Base-by-base conservation (phyloP, 441 rosid species). In the Populus tomentosa region DNA sequence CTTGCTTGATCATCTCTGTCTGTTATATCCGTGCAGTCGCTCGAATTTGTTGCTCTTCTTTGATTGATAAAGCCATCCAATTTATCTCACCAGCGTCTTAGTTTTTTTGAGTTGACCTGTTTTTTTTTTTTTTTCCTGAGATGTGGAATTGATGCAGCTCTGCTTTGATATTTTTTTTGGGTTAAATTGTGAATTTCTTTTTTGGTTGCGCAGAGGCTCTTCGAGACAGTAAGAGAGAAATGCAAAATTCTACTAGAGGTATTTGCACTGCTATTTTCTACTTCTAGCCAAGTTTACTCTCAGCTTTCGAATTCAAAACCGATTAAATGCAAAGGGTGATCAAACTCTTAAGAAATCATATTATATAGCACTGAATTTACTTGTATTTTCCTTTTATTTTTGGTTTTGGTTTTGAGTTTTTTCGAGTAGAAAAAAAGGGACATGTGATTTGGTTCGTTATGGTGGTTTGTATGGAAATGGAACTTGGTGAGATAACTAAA, bases 191-290 rank as follows among this genome's bases (percentile, higher is more conserved):
- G 56, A 46, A 46, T 14, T 46, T 14, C 20, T 14, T 46, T 68
- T 71, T 36, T 76, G 40, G 63, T 74, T 67, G 80, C 85, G 85
- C 91, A 95, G 99, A 93, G 89, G 94, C 85, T 46, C 92, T 93
- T 81, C 83, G 99, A 24, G 91, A 90, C 89, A 95, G 98, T 82
- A 93, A 92, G 81, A 86, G 97, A 79, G 97, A 93, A 85, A 89
- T 95, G 97, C 84, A 88, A 74, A 87, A 91, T 77, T 97, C 99
- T 80, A 89, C 95, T 14, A 88, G 99, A 91, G 99, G 99, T 95
- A 81, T 1, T 21, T 73, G 18, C 67, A 36, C 35, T 59, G 5
- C 28, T 26, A 21, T 11, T 26, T 61, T 66, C 1, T 1, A 46
- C 56, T 46, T 14, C 16, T 13, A 46, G 56, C 56, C 56, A 46